Percentiles rank a stretch among this genome's conserved stretches.
phyloP scores from a whole-genome alignment of 2,329 filamentous ascomycete genomes.

The Monilinia aucupariae region DNA sequence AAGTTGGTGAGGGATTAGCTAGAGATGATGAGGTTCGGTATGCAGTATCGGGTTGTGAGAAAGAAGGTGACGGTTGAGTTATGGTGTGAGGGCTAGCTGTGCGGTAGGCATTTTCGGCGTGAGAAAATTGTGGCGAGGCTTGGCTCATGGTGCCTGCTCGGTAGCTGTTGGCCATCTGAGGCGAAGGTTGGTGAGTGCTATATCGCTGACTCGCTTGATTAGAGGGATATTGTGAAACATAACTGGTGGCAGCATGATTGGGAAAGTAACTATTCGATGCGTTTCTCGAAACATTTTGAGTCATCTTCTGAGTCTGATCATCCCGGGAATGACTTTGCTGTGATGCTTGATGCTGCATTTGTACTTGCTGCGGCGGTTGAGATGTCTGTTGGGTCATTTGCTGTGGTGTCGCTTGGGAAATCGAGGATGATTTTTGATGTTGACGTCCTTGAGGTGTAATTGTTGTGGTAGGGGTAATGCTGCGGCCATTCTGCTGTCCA shows the following conservation, averaged over 20 bases:
- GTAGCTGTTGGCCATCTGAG: slow-evolving; percentile 30
- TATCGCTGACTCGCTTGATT: slow-evolving; percentile 33
- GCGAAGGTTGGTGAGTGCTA: slow-evolving; percentile 29
- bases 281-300: slow-evolving; percentile 25
- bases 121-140: slow-evolving; percentile 31
- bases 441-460: slow-evolving; percentile 29
- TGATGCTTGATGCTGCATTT: slow-evolving; percentile 28
- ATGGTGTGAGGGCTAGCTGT: slow-evolving; percentile 32
- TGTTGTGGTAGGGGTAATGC: slow-evolving; percentile 26
- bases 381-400: slow-evolving; percentile 23
- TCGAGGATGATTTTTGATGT: slow-evolving; percentile 25
- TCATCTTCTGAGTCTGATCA: slow-evolving; percentile 25
- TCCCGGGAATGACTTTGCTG: slow-evolving; percentile 29
- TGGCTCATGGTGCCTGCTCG: slow-evolving; percentile 28
- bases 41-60: slow-evolving; percentile 27
- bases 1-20: slow-evolving; percentile 31
- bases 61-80: slow-evolving; percentile 31
- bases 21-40: slow-evolving; percentile 27
- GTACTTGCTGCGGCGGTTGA: slow-evolving; percentile 16
- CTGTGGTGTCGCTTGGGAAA: slow-evolving; percentile 29
- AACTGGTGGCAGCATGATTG: slow-evolving; percentile 25
- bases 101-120: slow-evolving; percentile 31
- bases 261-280: slow-evolving; percentile 31
- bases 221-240: slow-evolving; percentile 33
- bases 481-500: slow-evolving; percentile 30